Conservation (phyloP, 1,139 yeast genomes). For the Ashbya aceris region DNA sequence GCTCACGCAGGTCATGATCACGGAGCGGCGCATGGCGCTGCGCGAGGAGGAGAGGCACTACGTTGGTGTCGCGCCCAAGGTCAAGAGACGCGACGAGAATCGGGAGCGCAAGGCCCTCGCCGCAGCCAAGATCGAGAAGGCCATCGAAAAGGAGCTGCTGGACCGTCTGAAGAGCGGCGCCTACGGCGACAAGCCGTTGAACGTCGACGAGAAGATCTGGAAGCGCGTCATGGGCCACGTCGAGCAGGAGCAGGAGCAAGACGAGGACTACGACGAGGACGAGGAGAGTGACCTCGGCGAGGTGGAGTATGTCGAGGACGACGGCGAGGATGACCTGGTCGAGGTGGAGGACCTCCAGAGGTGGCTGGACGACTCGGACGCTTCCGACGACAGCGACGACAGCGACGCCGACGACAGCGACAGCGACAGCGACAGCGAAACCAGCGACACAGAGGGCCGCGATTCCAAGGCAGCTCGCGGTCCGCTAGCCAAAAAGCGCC, state of each 20-base stretch:
- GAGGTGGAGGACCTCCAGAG: constrained; percentile 87
- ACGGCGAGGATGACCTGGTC: constrained; percentile 79
- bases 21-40: constrained; percentile 89
- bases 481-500: constrained; percentile 41
- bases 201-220: constrained; percentile 95
- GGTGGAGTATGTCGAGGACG: constrained; percentile 78
- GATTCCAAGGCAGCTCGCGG: constrained; percentile 37
- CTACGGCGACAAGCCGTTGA: constrained; percentile 93
- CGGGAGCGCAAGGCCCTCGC: constrained; percentile 93
- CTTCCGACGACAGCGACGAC: constrained; percentile 26
- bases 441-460: not conserved
- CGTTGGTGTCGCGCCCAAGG: constrained; percentile 88
- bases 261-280: constrained; percentile 51
- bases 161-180: constrained; percentile 96
- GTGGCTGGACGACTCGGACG: constrained; percentile 58
- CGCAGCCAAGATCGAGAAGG: constrained; percentile 93
- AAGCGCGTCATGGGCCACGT: constrained; percentile 75
- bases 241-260: constrained; percentile 55
- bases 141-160: constrained; percentile 87
- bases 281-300: constrained; percentile 65
- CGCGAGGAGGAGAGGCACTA: constrained; percentile 87
- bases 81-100: constrained; percentile 84
- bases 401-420: constrained; percentile 29
- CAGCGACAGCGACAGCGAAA: constrained; percentile 32
- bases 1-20: constrained; percentile 88